phyloP scores from a whole-genome alignment of 306 rosid species.

The Quercus dentata region DNA sequence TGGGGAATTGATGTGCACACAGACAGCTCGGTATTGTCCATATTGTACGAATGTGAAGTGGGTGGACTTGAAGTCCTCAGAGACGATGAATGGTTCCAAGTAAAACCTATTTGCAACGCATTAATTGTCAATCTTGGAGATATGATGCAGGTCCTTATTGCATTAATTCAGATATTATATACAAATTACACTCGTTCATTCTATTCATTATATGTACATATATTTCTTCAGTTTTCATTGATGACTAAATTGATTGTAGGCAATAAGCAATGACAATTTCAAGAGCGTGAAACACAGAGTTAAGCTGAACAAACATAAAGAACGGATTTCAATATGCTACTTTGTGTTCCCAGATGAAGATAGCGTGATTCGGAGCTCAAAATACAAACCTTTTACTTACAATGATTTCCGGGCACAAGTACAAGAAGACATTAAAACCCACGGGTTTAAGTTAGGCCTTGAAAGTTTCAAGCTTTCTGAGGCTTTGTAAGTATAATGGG shows the following conservation, averaged over 20 bases:
- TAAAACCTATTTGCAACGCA: conserved; percentile 48
- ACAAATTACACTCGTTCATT: not conserved
- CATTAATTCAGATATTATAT: not conserved
- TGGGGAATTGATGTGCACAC: conserved; percentile 68
- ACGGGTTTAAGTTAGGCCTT: conserved; percentile 67
- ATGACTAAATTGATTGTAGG: conserved; percentile 31
- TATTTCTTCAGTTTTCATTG: not conserved
- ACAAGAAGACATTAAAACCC: conserved; percentile 45
- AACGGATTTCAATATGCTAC: conserved; percentile 58
- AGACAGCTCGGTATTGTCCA: conserved; percentile 59
- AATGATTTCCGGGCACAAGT: conserved; percentile 57
- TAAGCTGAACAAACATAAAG: conserved; percentile 42
- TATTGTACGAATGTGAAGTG: conserved; percentile 44
- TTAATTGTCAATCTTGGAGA: conserved; percentile 59
- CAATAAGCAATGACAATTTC: conserved; percentile 57
- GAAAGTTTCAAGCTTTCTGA: conserved; percentile 36
- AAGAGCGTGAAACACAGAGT: conserved; percentile 65
- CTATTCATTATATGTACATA: not conserved
- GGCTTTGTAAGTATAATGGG: not conserved
- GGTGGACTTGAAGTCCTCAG: conserved; percentile 63
- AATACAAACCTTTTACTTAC: conserved; percentile 68
- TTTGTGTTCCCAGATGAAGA: conserved; percentile 65
- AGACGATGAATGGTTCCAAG: conserved; percentile 46
- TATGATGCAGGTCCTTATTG: conserved; percentile 54
- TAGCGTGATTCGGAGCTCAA: conserved; percentile 49